Percentiles rank a stretch among this genome's conserved stretches.
These are phyloP conservation scores for Leccinum fibrillosum DNA, from an alignment of 768 basidiomycete genomes.

Conservation along the genomic window DNA sequence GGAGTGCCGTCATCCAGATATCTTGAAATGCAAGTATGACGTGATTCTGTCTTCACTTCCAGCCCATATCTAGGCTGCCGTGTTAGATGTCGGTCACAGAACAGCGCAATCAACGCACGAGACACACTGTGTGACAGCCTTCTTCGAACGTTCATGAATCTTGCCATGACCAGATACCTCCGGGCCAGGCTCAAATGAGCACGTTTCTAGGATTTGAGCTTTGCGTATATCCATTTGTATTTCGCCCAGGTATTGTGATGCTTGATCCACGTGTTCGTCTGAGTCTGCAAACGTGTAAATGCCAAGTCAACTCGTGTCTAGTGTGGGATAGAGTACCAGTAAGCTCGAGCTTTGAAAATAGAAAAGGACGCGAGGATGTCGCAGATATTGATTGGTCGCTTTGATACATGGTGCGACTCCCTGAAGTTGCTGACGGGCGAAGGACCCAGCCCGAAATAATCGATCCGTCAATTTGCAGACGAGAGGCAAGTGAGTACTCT, in stretches of 20 bases:
- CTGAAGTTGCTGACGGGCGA: not conserved
- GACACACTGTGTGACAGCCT: slow-evolving; percentile 29
- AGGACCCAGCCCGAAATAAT: slow-evolving; percentile 4
- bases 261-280: slow-evolving; percentile 19
- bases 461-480: slow-evolving; percentile 20
- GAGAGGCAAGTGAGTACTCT: slow-evolving; percentile 6
- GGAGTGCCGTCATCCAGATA: slow-evolving; percentile 16
- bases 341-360: slow-evolving; percentile 26
- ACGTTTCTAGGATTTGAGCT: not conserved
- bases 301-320: too few species aligned
- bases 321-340: slow-evolving; percentile 22
- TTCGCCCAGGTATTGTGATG: slow-evolving; percentile 20
- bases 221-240: slow-evolving; percentile 15
- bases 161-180: slow-evolving; percentile 9
- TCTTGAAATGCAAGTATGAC: not conserved
- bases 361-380: slow-evolving; percentile 19
- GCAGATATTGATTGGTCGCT: slow-evolving; percentile 4
- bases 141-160: slow-evolving; percentile 31
- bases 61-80: slow-evolving; percentile 20
- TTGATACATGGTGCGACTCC: slow-evolving; percentile 6
- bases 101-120: slow-evolving; percentile 14
- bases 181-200: accelerated
- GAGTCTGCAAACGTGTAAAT: slow-evolving; percentile 24
- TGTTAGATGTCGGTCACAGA: not conserved
- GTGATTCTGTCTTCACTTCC: slow-evolving; percentile 4